phyloP scores from a whole-genome alignment of 192 early-diverging fungal species.

The Geranomyces michiganensis region DNA sequence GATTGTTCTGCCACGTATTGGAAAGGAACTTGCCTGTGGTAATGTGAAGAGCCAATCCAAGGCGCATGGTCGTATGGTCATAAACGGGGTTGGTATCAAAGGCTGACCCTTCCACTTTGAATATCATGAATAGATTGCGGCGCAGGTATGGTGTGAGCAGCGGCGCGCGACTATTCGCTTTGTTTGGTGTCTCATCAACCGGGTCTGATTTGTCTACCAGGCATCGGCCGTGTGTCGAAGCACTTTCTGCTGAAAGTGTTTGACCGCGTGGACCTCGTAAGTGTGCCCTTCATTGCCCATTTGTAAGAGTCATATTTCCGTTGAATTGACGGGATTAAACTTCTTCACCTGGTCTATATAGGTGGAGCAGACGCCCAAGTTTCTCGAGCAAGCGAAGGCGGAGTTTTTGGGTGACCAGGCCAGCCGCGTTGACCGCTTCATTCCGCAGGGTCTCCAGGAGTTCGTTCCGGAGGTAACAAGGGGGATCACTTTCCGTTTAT shows the following conservation, averaged over 20 bases:
- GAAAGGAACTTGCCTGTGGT: constrained; percentile 45
- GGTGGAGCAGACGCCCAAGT: constrained; percentile 77
- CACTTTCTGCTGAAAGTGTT: constrained; percentile 79
- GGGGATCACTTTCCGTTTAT: no score
- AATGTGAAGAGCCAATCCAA: not conserved
- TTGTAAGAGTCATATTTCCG: no score
- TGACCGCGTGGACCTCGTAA: constrained; percentile 80
- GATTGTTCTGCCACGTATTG: constrained; percentile 14
- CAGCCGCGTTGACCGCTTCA: constrained; percentile 64
- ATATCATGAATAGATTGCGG: constrained; percentile 70
- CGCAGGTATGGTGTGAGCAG: constrained; percentile 50
- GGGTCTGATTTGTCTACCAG: not conserved
- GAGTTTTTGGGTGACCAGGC: constrained; percentile 64
- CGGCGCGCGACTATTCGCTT: not conserved
- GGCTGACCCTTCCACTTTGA: not conserved
- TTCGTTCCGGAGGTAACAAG: constrained; percentile 67
- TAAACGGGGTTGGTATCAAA: no score
- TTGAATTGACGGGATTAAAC: not conserved
- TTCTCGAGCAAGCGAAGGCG: constrained; percentile 72
- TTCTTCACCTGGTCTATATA: not conserved
- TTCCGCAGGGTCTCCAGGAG: constrained; percentile 79
- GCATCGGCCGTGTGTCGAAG: constrained; percentile 92
- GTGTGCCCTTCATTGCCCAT: not conserved
- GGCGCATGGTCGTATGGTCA: no score
- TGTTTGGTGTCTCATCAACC: no score